A percentile compares a stretch with the other conserved stretches of the same genome.
Evolutionary conservation across 2,329 filamentous ascomycete species (phyloP).

Genomic region (Monilinia aucupariae): DNA sequence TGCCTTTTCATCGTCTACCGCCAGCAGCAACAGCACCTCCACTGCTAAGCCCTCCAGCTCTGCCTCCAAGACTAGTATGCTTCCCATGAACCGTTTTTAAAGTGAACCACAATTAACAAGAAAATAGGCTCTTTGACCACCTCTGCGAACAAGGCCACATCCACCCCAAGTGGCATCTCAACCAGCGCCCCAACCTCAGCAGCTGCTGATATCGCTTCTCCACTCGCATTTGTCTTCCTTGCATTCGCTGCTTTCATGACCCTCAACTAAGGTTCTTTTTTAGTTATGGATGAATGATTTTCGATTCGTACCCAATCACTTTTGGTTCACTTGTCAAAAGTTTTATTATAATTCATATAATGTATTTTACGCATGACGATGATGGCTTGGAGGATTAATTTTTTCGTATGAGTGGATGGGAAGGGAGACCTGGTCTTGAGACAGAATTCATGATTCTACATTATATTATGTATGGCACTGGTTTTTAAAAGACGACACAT

Average conservation of each 20-base stretch:
- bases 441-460: neutral
- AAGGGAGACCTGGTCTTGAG: neutral
- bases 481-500: neutral
- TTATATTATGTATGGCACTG: neutral
- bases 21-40: neutral
- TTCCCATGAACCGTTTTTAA: neutral
- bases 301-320: constrained; percentile 3
- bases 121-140: neutral
- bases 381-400: constrained; percentile 12
- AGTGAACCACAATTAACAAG: neutral
- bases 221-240: constrained; percentile 33
- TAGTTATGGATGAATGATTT: neutral
- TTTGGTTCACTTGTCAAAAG: constrained; percentile 7
- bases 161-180: constrained; percentile 10
- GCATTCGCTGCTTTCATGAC: constrained; percentile 31
- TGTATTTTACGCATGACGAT: constrained; percentile 14
- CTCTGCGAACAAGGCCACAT: constrained; percentile 11
- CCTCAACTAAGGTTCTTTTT: constrained; percentile 27
- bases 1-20: neutral
- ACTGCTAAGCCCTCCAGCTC: neutral
- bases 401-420: neutral
- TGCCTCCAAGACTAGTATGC: constrained; percentile 8
- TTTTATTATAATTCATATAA: constrained; percentile 13
- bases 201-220: constrained; percentile 27
- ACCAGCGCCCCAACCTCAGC: constrained; percentile 20